phyloP scores from a whole-genome alignment of 1,284 basidiomycete genomes.

The Boletellus sp. region DNA sequence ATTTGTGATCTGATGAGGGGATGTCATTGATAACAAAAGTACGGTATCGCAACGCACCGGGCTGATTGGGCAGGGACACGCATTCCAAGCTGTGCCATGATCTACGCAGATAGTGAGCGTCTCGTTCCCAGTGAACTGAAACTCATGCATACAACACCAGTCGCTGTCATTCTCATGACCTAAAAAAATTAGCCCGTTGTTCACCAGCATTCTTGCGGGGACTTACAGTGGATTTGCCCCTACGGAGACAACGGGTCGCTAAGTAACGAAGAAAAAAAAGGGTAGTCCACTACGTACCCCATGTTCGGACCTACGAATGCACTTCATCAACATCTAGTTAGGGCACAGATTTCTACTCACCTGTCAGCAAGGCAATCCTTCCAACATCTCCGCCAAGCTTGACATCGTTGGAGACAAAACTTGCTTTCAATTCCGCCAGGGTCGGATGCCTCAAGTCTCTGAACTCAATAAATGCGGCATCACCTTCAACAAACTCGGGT shows the following conservation, averaged over 20 bases:
- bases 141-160: conserved; percentile 64
- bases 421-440: conserved; percentile 59
- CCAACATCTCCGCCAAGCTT: conserved; percentile 77
- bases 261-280: background rate
- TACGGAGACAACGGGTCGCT: conserved; percentile 25
- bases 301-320: conserved; percentile 74
- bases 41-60: conserved; percentile 43
- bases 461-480: conserved; percentile 78
- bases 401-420: conserved; percentile 95
- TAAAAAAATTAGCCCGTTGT: conserved; percentile 26
- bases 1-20: background rate
- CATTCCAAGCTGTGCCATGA: conserved; percentile 98
- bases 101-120: conserved; percentile 45
- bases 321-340: conserved; percentile 3
- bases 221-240: conserved; percentile 82
- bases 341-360: conserved; percentile 38
- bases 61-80: conserved; percentile 86
- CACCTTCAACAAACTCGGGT: conserved; percentile 82
- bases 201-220: background rate
- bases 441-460: conserved; percentile 85
- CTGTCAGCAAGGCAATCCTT: conserved; percentile 87
- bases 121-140: background rate
- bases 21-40: background rate
- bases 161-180: conserved; percentile 95
- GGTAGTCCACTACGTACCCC: conserved; percentile 53